Conservation (phyloP, 2,329 filamentous ascomycete species). For the Davidsoniella virescens region DNA sequence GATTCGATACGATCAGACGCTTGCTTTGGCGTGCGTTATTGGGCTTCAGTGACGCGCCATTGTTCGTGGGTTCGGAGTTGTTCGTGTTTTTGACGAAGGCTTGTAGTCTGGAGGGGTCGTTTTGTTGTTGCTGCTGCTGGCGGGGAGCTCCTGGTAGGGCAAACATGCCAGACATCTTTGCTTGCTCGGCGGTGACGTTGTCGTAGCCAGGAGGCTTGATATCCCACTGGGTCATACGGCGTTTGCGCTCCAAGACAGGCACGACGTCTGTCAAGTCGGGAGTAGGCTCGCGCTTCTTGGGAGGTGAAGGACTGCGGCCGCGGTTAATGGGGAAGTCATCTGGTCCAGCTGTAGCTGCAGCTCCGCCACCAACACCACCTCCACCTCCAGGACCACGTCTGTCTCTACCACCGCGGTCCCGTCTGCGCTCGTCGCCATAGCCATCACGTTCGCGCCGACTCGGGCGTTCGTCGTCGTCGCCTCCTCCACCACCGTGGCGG, state of each 20-base stretch:
- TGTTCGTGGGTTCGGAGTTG: constrained; percentile 39
- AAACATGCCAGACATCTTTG: constrained; percentile 98
- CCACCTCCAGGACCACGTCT: constrained; percentile 25
- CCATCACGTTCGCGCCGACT: constrained; percentile 41
- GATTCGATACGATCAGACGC: constrained; percentile 73
- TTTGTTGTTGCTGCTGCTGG: constrained; percentile 75
- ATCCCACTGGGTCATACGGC: constrained; percentile 95
- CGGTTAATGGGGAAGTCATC: constrained; percentile 23
- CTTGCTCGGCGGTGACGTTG: constrained; percentile 94
- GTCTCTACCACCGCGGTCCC: constrained; percentile 24
- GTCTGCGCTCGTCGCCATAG: constrained; percentile 26
- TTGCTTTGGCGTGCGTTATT: constrained; percentile 89
- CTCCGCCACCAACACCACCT: constrained; percentile 23
- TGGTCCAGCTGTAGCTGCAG: constrained; percentile 20
- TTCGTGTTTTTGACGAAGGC: constrained; percentile 64
- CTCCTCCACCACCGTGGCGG: constrained; percentile 34
- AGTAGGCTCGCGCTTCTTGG: constrained; percentile 86
- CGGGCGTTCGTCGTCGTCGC: constrained; percentile 50
- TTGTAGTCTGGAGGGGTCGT: constrained; percentile 87
- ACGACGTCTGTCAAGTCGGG: constrained; percentile 80
- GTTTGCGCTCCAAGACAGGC: constrained; percentile 71
- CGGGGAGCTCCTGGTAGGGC: constrained; percentile 87
- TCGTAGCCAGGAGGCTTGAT: constrained; percentile 98
- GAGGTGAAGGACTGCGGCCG: constrained; percentile 58
- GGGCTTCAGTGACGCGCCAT: constrained; percentile 70